Percentiles rank a stretch among this genome's conserved stretches.
Conservation (phyloP, 805 yeast genomes). For the Metschnikowia kofuensis region DNA sequence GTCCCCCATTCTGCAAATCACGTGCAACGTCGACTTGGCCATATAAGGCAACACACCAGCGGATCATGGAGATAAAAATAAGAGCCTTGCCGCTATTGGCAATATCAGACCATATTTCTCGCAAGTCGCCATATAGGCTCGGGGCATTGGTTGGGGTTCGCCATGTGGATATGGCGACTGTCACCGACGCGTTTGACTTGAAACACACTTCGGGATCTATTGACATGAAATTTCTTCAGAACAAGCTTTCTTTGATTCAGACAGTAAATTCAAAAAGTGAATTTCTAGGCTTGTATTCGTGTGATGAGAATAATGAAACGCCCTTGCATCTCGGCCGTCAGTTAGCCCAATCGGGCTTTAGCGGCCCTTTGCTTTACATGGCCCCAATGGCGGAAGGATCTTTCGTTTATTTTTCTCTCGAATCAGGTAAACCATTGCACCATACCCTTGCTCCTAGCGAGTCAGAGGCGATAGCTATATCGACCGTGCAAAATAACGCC, state of each 20-base stretch:
- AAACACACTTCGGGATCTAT: constrained; percentile 15
- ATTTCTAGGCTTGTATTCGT: constrained; percentile 32
- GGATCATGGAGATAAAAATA: constrained; percentile 3
- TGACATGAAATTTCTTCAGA: constrained; percentile 25
- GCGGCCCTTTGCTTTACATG: constrained; percentile 10
- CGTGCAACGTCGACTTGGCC: not conserved
- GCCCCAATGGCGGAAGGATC: constrained; percentile 2
- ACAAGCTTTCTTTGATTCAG: constrained; percentile 26
- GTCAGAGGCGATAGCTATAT: constrained; percentile 32
- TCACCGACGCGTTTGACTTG: constrained; percentile 32
- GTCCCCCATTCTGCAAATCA: not conserved
- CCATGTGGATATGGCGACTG: constrained; percentile 4
- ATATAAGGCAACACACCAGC: not conserved
- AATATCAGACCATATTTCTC: constrained; percentile 28
- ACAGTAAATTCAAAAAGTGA: constrained; percentile 27
- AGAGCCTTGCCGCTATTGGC: constrained; percentile 30
- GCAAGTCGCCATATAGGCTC: constrained; percentile 17
- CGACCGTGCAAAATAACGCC: constrained; percentile 28
- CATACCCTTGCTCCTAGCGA: constrained; percentile 25
- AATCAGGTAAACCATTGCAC: constrained; percentile 8
- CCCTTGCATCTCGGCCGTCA: constrained; percentile 11
- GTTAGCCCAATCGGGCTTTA: constrained; percentile 5
- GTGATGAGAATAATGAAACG: constrained; percentile 3
- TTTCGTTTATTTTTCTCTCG: constrained; percentile 7
- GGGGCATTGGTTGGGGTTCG: constrained; percentile 31